Evolutionary conservation across 2,329 filamentous ascomycete species (phyloP).

Genomic region (Colletotrichum abscissum): DNA sequence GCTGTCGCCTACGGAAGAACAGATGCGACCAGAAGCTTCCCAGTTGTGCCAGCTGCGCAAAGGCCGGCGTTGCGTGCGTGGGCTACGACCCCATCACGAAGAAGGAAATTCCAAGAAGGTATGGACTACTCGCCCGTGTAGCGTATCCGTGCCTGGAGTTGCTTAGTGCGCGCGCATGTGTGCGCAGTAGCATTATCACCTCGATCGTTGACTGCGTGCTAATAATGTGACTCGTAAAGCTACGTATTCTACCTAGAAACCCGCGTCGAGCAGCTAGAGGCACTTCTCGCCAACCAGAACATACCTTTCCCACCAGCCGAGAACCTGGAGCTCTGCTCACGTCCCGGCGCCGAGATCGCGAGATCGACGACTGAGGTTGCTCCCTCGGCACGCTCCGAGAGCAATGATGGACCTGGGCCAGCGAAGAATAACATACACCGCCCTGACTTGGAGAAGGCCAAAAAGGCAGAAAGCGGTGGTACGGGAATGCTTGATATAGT

Average conservation of each 20-base stretch:
- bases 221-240: constrained; percentile 53
- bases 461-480: constrained; percentile 44
- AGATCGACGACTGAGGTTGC: constrained; percentile 46
- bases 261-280: constrained; percentile 85
- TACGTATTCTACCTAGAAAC: constrained; percentile 97
- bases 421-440: constrained; percentile 53
- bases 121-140: constrained; percentile 56
- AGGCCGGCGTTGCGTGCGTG: constrained; percentile 90
- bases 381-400: constrained; percentile 49
- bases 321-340: constrained; percentile 73
- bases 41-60: constrained; percentile 91
- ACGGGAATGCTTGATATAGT: constrained; percentile 79
- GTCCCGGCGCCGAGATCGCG: constrained; percentile 52
- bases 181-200: not conserved
- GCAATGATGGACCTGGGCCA: constrained; percentile 39
- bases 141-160: not conserved
- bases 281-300: constrained; percentile 74
- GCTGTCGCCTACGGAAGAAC: constrained; percentile 92
- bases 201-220: not conserved
- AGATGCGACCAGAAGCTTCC: constrained; percentile 93
- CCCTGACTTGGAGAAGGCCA: constrained; percentile 41
- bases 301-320: constrained; percentile 79
- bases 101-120: constrained; percentile 92
- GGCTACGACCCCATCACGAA: constrained; percentile 98
- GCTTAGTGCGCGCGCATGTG: not conserved